phyloP scores from a whole-genome alignment of 2,329 filamentous ascomycete genomes.

The Alternaria novae-zelandiae region DNA sequence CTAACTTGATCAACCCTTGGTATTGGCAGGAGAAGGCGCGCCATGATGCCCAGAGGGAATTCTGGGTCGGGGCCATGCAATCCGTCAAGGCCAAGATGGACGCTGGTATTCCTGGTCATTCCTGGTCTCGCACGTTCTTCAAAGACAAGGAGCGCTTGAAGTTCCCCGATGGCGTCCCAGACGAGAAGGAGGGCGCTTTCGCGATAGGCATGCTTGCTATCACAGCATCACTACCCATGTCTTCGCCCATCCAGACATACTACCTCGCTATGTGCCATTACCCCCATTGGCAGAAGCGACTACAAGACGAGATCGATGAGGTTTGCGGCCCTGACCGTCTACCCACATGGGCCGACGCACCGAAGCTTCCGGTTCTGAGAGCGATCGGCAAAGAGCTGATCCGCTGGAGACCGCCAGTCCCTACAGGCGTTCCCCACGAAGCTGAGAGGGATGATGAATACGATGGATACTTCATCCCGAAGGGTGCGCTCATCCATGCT shows the following conservation, averaged over 20 bases:
- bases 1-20: neutral
- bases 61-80: constrained; percentile 4
- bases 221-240: constrained; percentile 5
- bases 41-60: neutral
- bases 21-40: constrained; percentile 3
- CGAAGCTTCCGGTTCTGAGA: constrained; percentile 12
- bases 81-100: constrained; percentile 4
- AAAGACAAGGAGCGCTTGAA: constrained; percentile 3
- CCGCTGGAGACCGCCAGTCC: constrained; percentile 21
- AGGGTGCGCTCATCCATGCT: constrained; percentile 20
- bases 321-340: constrained; percentile 54
- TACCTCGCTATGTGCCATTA: constrained; percentile 44
- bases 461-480: constrained; percentile 26
- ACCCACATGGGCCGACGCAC: constrained; percentile 13
- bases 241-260: constrained; percentile 1
- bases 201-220: constrained; percentile 6
- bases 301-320: constrained; percentile 64
- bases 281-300: constrained; percentile 60
- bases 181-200: constrained; percentile 2
- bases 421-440: constrained; percentile 21
- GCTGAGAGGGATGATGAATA: constrained; percentile 21
- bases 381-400: constrained; percentile 24
- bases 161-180: neutral
- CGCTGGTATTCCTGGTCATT: neutral
- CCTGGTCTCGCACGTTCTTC: constrained; percentile 4